A percentile compares a stretch with the other conserved stretches of the same genome.
phyloP scores from a whole-genome alignment of 768 basidiomycete species.

The Lactarius hengduanensis region DNA sequence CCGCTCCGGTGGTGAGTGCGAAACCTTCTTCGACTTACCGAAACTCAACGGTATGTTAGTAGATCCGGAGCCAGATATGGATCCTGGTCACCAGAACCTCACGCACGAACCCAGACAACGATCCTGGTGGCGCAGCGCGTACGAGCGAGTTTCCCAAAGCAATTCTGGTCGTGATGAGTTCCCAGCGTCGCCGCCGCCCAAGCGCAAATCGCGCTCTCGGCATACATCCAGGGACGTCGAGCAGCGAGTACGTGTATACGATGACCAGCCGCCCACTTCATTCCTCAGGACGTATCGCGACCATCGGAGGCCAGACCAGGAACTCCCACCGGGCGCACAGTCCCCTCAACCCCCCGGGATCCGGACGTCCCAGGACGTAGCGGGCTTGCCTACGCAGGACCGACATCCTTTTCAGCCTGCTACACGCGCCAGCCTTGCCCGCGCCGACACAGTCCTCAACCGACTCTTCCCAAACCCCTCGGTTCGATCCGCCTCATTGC shows the following conservation, averaged over 20 bases:
- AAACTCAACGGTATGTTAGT: background rate
- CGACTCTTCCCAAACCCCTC: constrained; percentile 22
- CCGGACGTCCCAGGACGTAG: background rate
- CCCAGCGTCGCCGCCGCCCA: constrained; percentile 24
- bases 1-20: constrained; percentile 18
- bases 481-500: constrained; percentile 2
- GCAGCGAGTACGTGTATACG: constrained; percentile 30
- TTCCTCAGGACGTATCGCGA: constrained; percentile 35
- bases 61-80: background rate
- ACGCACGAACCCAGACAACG: constrained; percentile 14
- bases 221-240: constrained; percentile 28
- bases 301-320: constrained; percentile 1
- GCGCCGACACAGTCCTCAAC: constrained; percentile 19
- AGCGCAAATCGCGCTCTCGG: constrained; percentile 27
- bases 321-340: background rate
- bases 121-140: constrained; percentile 29
- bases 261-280: constrained; percentile 45
- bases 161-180: constrained; percentile 18
- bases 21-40: background rate
- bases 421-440: background rate
- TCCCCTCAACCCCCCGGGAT: background rate
- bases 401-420: background rate
- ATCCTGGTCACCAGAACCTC: background rate
- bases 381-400: background rate
- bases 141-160: constrained; percentile 27